Conservation (phyloP, 1,284 basidiomycete species). For the Boletus calvinii region DNA sequence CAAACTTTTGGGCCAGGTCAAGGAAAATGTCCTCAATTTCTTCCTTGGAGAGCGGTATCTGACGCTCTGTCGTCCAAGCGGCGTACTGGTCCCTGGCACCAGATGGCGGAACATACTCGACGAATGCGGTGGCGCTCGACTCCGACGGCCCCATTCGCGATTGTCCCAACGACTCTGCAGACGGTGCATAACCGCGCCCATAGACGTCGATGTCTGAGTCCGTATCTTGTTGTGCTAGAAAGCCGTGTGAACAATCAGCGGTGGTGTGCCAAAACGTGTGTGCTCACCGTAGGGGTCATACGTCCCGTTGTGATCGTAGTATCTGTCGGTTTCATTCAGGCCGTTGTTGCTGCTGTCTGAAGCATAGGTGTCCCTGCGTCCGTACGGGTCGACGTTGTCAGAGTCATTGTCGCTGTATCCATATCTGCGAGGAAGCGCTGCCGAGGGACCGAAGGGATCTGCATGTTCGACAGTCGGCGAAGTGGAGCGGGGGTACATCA, state of each 20-base stretch:
- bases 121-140: slow-evolving; percentile 55
- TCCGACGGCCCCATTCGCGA: slow-evolving; percentile 61
- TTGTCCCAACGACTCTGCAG: slow-evolving; percentile 66
- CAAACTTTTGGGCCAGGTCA: slow-evolving; percentile 98
- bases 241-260: slow-evolving; percentile 21
- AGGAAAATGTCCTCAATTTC: slow-evolving; percentile 99
- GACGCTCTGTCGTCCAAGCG: slow-evolving; percentile 89
- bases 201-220: slow-evolving; percentile 77
- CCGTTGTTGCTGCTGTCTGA: slow-evolving; percentile 67
- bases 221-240: slow-evolving; percentile 60
- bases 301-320: slow-evolving; percentile 60
- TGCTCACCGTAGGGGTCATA: slow-evolving; percentile 65
- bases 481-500: slow-evolving; percentile 34
- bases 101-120: slow-evolving; percentile 50
- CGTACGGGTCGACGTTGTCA: slow-evolving; percentile 59
- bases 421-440: slow-evolving; percentile 49
- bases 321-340: slow-evolving; percentile 50
- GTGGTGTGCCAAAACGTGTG: background rate
- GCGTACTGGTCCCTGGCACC: slow-evolving; percentile 80
- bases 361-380: slow-evolving; percentile 62
- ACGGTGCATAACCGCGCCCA: slow-evolving; percentile 63
- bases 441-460: slow-evolving; percentile 55
- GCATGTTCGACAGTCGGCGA: slow-evolving; percentile 35
- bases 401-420: slow-evolving; percentile 81
- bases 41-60: slow-evolving; percentile 96